These are phyloP conservation scores for Diophrys sp. DNA, from an alignment of 73 alveolate species.

Conservation along the genomic window DNA sequence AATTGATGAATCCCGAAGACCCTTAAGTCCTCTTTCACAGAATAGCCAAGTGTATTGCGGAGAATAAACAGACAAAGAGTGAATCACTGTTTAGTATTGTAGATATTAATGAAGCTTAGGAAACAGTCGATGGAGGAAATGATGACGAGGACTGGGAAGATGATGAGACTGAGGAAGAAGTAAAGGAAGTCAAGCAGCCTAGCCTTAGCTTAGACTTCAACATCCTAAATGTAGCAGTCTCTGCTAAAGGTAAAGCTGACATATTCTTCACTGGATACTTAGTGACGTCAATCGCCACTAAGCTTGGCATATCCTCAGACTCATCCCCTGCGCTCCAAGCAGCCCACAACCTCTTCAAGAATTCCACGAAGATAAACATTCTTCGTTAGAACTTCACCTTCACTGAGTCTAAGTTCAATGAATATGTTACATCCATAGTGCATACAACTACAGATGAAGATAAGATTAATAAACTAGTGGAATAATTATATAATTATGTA, in stretches of 20 bases:
- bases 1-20: no score
- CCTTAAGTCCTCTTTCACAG: no score
- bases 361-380: background rate
- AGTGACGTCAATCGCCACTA: background rate
- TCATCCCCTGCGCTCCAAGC: background rate
- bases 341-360: background rate
- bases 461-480: slow-evolving; percentile 7
- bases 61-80: no score
- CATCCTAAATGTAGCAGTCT: slow-evolving; percentile 15
- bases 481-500: slow-evolving; percentile 34
- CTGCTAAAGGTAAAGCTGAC: slow-evolving; percentile 50
- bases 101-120: no score
- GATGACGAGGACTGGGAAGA: background rate
- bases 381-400: slow-evolving; percentile 17
- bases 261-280: slow-evolving; percentile 45
- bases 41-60: no score
- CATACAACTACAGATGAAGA: slow-evolving; percentile 6
- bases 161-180: background rate
- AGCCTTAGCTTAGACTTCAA: no score
- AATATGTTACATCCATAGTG: slow-evolving; percentile 21
- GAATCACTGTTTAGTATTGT: no score
- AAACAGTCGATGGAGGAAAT: no score
- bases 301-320: background rate
- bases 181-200: no score
- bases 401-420: slow-evolving; percentile 16